phyloP scores from a whole-genome alignment of 2,329 filamentous ascomycete genomes.

The Fusarium avenaceum region DNA sequence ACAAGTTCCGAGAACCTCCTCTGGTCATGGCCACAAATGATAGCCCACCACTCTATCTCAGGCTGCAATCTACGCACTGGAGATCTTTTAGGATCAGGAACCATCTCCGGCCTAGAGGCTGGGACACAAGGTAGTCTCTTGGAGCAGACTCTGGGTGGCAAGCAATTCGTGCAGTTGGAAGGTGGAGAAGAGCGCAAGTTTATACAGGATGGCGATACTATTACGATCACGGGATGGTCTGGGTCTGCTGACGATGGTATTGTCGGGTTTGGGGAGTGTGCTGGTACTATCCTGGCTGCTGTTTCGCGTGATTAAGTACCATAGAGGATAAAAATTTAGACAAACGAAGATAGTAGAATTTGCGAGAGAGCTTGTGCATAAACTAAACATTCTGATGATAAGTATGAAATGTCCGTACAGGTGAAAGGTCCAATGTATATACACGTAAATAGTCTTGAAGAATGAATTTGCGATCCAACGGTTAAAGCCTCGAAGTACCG shows the following conservation, averaged over 20 bases:
- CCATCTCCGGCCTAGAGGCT: conserved; percentile 74
- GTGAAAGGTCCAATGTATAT: too few relatives aligned
- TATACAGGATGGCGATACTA: conserved; percentile 79
- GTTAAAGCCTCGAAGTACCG: too few relatives aligned
- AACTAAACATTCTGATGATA: too few relatives aligned
- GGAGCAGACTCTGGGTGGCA: conserved; percentile 79
- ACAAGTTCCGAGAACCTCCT: conserved; percentile 66
- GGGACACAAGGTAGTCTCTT: conserved; percentile 78
- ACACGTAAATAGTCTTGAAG: too few relatives aligned
- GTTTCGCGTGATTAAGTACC: not conserved
- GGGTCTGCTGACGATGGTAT: conserved; percentile 22
- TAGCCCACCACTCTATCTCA: conserved; percentile 83
- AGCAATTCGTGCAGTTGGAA: conserved; percentile 70
- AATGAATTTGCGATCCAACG: too few relatives aligned
- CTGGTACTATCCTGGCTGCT: conserved; percentile 19
- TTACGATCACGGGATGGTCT: conserved; percentile 40
- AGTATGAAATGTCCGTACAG: too few relatives aligned
- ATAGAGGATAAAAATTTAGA: not conserved
- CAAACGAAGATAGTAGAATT: too few relatives aligned
- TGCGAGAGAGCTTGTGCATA: too few relatives aligned
- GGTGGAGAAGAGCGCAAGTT: conserved; percentile 78
- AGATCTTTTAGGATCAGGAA: conserved; percentile 83
- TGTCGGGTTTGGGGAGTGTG: conserved; percentile 43
- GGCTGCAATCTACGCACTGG: conserved; percentile 82
- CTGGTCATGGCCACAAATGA: conserved; percentile 87